Base-by-base conservation (phyloP, 306 rosid species). In the Castanopsis chinensis region DNA sequence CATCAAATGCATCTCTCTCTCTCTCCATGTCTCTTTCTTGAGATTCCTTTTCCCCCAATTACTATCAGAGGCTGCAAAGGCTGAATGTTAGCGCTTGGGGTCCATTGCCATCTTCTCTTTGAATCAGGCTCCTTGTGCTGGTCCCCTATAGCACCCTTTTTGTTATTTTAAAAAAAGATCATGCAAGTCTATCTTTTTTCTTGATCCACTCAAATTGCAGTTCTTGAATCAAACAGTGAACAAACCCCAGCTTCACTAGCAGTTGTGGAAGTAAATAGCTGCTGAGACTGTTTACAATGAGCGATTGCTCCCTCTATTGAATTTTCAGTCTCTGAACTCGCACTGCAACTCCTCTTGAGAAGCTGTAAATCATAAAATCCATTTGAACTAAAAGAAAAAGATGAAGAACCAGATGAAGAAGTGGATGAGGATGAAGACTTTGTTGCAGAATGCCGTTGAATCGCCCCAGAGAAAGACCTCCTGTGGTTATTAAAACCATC, bases 231-330 rank as follows among this genome's bases (percentile, higher is more conserved):
- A 71, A 80, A 76, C 13, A 86, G 82, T 64, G 83, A 74, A 71
- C 84, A 89, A 79, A 78, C 70, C 76, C 78, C 76, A 64, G 54
- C 72, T 82, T 80, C 81, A 75, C 75, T 72, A 30, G 25, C 20
- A 56, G 23, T 76, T 59, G 53, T 84, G 32, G 90, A 69, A 83
- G 76, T 25, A 54, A 49, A 65, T 8, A 81, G 54, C 30, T 72
- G 83, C 57, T 90, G 96, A 59, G 96, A 92, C 86, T 82, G 86
- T 78, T 93, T 95, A 74, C 99, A 95, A 77, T 95, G 93, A 53
- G 99, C 99, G 75, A 95, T 95, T 53, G 99, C 99, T 74, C 94
- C 99, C 76, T 95, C 93, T 77, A 95, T 76, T 69, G 97, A 92
- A 83, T 80, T 53, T 78, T 95, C 99, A 23, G 80, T 69, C 69